phyloP scores from a whole-genome alignment of 1,139 yeast species.

The Scheffersomyces lignicola region DNA sequence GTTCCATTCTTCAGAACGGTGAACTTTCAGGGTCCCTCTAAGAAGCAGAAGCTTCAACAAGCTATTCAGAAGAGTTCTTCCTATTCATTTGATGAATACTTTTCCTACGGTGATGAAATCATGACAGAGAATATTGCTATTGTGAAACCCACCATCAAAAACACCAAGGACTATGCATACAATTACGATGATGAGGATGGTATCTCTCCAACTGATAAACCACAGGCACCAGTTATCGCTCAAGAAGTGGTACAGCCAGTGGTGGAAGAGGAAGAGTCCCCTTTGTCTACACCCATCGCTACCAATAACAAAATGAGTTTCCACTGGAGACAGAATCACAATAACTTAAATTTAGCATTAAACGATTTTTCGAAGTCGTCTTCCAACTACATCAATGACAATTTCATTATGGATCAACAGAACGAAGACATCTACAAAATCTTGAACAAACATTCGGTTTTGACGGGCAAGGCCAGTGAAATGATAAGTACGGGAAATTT shows the following conservation, averaged over 20 bases:
- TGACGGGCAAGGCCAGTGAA: slow-evolving; percentile 54
- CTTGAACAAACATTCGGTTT: slow-evolving; percentile 46
- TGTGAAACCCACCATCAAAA: background rate
- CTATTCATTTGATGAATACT: slow-evolving; percentile 41
- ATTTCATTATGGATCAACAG: slow-evolving; percentile 2
- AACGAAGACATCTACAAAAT: slow-evolving; percentile 29
- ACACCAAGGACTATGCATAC: background rate
- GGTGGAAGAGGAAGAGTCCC: slow-evolving; percentile 11
- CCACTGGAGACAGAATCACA: slow-evolving; percentile 43
- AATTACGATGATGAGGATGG: slow-evolving; percentile 11
- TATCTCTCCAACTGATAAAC: slow-evolving; percentile 6
- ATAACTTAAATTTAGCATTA: slow-evolving; percentile 44
- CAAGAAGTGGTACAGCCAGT: too few species aligned
- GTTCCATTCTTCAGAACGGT: slow-evolving; percentile 44
- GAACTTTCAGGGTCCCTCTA: slow-evolving; percentile 20
- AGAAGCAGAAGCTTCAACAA: background rate
- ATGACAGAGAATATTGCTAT: background rate
- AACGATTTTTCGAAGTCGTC: slow-evolving; percentile 5
- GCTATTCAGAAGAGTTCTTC: slow-evolving; percentile 28
- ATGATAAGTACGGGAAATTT: slow-evolving; percentile 54
- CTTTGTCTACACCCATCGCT: slow-evolving; percentile 19
- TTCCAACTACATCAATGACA: background rate
- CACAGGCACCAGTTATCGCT: slow-evolving; percentile 8
- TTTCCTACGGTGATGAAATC: slow-evolving; percentile 31
- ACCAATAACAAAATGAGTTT: slow-evolving; percentile 36